Evolutionary conservation across 257 asterid genomes (phyloP).

Genomic region (Nicotiana knightiana): DNA sequence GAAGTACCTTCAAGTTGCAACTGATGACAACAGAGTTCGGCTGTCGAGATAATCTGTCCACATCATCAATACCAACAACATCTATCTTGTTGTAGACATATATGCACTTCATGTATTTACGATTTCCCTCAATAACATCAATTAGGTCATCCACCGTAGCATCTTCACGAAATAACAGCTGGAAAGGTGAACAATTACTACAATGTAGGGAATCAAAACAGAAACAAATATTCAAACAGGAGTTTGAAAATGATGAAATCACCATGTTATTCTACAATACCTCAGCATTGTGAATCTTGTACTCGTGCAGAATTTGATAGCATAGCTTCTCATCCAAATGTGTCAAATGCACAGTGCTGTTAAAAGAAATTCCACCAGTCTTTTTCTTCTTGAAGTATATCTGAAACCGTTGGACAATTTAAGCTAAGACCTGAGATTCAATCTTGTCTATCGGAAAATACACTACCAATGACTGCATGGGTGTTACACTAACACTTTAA

Average conservation of each 20-base stretch:
- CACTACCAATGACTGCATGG: background rate
- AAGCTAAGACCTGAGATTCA: constrained; percentile 10
- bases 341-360: constrained; percentile 75
- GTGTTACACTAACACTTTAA: background rate
- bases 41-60: constrained; percentile 89
- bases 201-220: background rate
- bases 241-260: background rate
- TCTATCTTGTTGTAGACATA: constrained; percentile 98
- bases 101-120: constrained; percentile 94
- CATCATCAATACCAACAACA: constrained; percentile 95
- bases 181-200: constrained; percentile 7
- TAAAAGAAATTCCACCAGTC: constrained; percentile 96
- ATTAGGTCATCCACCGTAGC: constrained; percentile 97
- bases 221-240: background rate
- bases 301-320: constrained; percentile 94
- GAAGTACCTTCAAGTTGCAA: constrained; percentile 72
- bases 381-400: constrained; percentile 96
- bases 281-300: constrained; percentile 99
- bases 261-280: constrained; percentile 29
- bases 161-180: constrained; percentile 97
- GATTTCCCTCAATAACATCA: constrained; percentile 96
- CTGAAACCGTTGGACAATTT: constrained; percentile 35
- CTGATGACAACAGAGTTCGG: constrained; percentile 94
- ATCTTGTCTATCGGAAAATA: background rate
- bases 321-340: constrained; percentile 98